phyloP scores from a whole-genome alignment of 148 eudicot genomes.

The Silene uniflora region DNA sequence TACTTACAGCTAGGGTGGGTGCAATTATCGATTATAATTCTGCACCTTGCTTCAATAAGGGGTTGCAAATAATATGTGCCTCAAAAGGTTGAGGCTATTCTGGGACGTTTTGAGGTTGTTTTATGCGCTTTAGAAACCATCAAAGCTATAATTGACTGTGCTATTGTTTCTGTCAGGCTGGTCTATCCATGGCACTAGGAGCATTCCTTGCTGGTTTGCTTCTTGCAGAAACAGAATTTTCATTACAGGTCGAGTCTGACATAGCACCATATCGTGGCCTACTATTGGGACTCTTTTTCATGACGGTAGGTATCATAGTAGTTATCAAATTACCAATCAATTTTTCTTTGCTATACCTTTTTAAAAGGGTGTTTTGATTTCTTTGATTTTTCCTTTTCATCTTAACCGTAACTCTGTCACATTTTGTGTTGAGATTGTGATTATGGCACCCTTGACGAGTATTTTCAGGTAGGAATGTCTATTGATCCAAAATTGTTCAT shows the following conservation, averaged over 20 bases:
- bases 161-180: conserved; percentile 62
- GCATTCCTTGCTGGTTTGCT: conserved; percentile 99
- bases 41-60: neutral
- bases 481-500: conserved; percentile 91
- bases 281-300: conserved; percentile 93
- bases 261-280: conserved; percentile 99
- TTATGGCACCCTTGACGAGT: conserved; percentile 13
- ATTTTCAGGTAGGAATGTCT: conserved; percentile 97
- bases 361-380: conserved; percentile 1
- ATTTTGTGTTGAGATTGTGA: conserved; percentile 9
- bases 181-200: conserved; percentile 97
- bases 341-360: neutral
- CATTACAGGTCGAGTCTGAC: conserved; percentile 98
- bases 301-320: conserved; percentile 59
- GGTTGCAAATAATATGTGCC: neutral
- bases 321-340: neutral
- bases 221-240: conserved; percentile 97
- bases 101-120: neutral
- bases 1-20: conserved; percentile 92
- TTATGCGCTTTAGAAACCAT: neutral
- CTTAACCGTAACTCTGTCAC: neutral
- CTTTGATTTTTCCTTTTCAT: neutral
- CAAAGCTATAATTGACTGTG: neutral
- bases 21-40: neutral
- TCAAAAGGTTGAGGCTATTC: neutral